A percentile compares a stretch with the other conserved stretches of the same genome.
These are phyloP conservation scores for Penicillium pulvis DNA, from an alignment of 495 filamentous ascomycete species.

Conservation along the genomic window DNA sequence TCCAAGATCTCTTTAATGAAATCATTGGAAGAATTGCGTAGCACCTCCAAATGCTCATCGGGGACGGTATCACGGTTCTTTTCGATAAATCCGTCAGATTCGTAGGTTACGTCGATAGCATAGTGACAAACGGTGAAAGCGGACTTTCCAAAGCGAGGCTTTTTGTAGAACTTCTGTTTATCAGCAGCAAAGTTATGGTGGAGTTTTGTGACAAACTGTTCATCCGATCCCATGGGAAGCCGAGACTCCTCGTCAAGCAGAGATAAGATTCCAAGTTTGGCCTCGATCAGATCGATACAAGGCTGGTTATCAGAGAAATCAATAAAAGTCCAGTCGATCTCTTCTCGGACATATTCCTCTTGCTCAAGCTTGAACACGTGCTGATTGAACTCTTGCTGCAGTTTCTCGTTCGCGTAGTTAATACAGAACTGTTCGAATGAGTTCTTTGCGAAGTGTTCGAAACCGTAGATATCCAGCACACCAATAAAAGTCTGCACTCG, in stretches of 20 bases:
- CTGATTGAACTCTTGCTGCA: conserved; percentile 99
- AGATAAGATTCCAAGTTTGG: conserved; percentile 89
- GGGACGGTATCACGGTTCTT: conserved; percentile 99
- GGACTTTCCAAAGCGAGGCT: conserved; percentile 95
- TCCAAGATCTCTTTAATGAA: conserved; percentile 87
- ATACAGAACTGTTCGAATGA: conserved; percentile 99
- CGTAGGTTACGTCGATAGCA: conserved; percentile 97
- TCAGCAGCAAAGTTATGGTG: conserved; percentile 90
- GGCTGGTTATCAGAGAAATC: conserved; percentile 99
- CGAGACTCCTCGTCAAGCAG: conserved; percentile 96
- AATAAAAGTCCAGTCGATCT: conserved; percentile 99
- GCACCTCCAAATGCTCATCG: conserved; percentile 94
- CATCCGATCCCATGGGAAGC: conserved; percentile 94
- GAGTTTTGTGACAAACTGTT: conserved; percentile 96
- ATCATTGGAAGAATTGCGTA: conserved; percentile 78
- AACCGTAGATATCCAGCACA: conserved; percentile 99
- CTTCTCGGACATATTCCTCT: conserved; percentile 93
- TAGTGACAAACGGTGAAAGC: conserved; percentile 99
- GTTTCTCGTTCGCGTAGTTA: conserved; percentile 99
- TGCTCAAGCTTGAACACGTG: conserved; percentile 99
- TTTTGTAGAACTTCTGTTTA: conserved; percentile 98
- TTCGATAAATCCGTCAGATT: conserved; percentile 99
- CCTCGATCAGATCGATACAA: conserved; percentile 99
- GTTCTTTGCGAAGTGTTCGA: conserved; percentile 99
- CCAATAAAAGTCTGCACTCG: conserved; percentile 94